Base-by-base conservation (phyloP, 1,284 basidiomycete species). In the Heterobasidion irregulare region DNA sequence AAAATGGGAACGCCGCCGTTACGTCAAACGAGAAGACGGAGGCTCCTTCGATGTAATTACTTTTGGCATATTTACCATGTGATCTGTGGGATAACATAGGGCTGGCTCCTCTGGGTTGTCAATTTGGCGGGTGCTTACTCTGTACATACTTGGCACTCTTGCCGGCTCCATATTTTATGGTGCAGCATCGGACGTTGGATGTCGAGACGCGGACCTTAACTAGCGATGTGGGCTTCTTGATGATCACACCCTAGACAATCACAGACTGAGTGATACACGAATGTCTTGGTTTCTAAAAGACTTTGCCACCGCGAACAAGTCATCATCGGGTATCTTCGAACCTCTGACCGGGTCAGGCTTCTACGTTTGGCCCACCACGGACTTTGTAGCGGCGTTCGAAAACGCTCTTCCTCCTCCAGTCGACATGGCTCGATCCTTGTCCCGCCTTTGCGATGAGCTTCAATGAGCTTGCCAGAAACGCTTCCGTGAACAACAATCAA, bases 1-100 rank as follows among this genome's bases (percentile, higher is more conserved):
- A 67, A 48, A 69, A 69, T 55, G 70, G 70, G 43, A 73, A 70
- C 54, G 64, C 67, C 43, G 61, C 62, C 41, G 65, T 64, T 19
- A 48, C 59, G 16, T 52, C 63, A 9, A 62, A 64, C 50, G 60
- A 55, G 50, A 61, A 59, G 47, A 33, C 65, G 48, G 68, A 68
- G 13, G 50, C 65, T 43, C 60, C 67, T 46, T 67, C 66, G 33
- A 36, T 57, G 32, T 59, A 59, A 50, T 44, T 50, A 33, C 41
- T 41, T 38, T 35, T 33, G n/a, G n/a, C n/a, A 41, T 41, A 41
- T 41, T 10, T n/a, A 41, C 38, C 12, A 41, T 41, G 46, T 47
- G 46, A 16, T 47, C 46, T 47, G 26, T 12, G n/a, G 18, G 9
- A 16, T 16, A 32, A 47, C 12, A 10, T 16, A 16, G 46, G 26